Conservation (phyloP, 2,329 filamentous ascomycete species). For the Ophiostoma montium region DNA sequence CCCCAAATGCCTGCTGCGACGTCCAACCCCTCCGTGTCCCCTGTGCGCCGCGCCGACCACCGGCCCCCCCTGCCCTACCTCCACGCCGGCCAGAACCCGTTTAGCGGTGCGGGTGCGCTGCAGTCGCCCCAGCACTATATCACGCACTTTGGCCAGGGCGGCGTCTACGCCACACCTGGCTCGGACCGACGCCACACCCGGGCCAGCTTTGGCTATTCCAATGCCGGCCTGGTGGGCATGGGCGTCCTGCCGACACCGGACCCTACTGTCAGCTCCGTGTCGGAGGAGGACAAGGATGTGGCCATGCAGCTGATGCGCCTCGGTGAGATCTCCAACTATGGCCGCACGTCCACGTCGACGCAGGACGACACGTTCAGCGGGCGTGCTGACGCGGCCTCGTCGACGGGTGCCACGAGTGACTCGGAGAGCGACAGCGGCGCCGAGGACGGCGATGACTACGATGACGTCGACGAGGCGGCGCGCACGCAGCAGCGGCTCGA, state of each 20-base stretch:
- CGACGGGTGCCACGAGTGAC: constrained; percentile 72
- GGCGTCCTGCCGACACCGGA: constrained; percentile 68
- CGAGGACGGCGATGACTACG: constrained; percentile 42
- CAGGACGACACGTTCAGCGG: constrained; percentile 89
- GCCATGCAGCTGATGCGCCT: constrained; percentile 93
- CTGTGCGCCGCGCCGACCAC: constrained; percentile 66
- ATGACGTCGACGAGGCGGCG: constrained; percentile 44
- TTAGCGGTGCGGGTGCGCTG: constrained; percentile 60
- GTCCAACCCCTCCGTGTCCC: constrained; percentile 96
- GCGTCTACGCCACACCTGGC: constrained; percentile 48
- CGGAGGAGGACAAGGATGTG: constrained; percentile 85
- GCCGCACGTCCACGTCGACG: constrained; percentile 83
- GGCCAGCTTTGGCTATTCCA: constrained; percentile 43
- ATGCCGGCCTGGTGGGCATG: constrained; percentile 33
- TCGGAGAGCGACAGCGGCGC: constrained; percentile 60
- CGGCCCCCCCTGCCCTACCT: constrained; percentile 62
- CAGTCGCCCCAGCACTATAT: constrained; percentile 72
- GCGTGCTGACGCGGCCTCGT: constrained; percentile 70
- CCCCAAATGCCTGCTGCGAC: constrained; percentile 84
- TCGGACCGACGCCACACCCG: constrained; percentile 52
- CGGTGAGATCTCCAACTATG: constrained; percentile 86
- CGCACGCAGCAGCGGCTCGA: constrained; percentile 42
- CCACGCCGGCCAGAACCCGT: constrained; percentile 63
- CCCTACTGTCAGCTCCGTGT: constrained; percentile 95
- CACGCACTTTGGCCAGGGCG: constrained; percentile 38